phyloP scores from a whole-genome alignment of 768 basidiomycete species.

The Trametes coccinea region DNA sequence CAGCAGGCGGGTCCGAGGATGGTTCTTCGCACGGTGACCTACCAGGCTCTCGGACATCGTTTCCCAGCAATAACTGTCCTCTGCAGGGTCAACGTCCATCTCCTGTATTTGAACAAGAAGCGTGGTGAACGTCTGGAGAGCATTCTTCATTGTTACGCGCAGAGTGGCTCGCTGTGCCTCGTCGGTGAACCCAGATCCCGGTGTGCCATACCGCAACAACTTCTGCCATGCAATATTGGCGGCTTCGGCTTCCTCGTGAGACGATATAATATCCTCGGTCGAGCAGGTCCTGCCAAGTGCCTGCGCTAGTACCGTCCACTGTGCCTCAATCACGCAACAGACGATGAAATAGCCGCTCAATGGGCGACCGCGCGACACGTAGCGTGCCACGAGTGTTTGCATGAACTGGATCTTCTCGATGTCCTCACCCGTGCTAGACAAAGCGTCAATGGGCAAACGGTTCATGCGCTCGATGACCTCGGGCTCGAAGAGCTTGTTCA shows the following conservation, averaged over 20 bases:
- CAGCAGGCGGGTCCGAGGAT: no score
- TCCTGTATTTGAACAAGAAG: slow-evolving; percentile 78
- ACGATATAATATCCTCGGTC: slow-evolving; percentile 18
- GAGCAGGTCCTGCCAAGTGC: slow-evolving; percentile 43
- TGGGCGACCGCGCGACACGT: slow-evolving; percentile 72
- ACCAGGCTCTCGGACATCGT: slow-evolving; percentile 91
- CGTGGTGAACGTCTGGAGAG: slow-evolving; percentile 77
- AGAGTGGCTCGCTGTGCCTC: slow-evolving; percentile 34
- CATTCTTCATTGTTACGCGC: slow-evolving; percentile 52
- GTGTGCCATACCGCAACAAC: slow-evolving; percentile 56
- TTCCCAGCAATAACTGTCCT: slow-evolving; percentile 91
- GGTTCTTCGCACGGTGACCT: slow-evolving; percentile 24
- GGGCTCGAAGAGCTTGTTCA: slow-evolving; percentile 64
- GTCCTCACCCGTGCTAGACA: slow-evolving; percentile 53
- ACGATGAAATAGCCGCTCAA: slow-evolving; percentile 85
- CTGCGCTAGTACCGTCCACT: slow-evolving; percentile 85
- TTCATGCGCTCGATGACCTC: slow-evolving; percentile 73
- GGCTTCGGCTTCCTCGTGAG: slow-evolving; percentile 72
- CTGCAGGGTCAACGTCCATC: slow-evolving; percentile 74
- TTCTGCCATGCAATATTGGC: slow-evolving; percentile 81
- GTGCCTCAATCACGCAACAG: slow-evolving; percentile 85
- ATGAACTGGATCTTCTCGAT: slow-evolving; percentile 58
- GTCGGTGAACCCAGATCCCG: slow-evolving; percentile 42
- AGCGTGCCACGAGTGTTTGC: slow-evolving; percentile 73
- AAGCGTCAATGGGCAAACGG: slow-evolving; percentile 61